Percentiles rank a stretch among this genome's conserved stretches.
Conservation (phyloP, 2,329 filamentous ascomycete genomes). For the Capronia americana region DNA sequence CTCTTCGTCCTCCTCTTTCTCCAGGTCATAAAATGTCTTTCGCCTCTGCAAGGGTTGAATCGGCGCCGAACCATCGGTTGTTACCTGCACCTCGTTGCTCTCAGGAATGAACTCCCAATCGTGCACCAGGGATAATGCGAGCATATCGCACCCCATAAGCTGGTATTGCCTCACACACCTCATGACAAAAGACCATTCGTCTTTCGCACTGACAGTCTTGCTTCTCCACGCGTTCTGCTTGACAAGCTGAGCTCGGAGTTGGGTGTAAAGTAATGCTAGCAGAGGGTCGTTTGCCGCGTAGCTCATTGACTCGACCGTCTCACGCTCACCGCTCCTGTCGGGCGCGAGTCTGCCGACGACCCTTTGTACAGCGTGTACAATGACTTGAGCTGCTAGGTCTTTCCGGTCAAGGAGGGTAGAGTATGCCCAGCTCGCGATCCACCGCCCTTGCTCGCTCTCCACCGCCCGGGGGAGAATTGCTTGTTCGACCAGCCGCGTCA, state of each 20-base stretch:
- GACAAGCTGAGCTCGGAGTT: conserved; percentile 79
- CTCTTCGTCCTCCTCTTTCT: conserved; percentile 69
- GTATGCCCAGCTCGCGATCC: conserved; percentile 95
- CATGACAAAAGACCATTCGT: conserved; percentile 87
- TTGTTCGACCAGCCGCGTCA: conserved; percentile 77
- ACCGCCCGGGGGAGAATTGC: conserved; percentile 79
- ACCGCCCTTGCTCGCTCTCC: conserved; percentile 77
- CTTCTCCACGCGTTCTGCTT: conserved; percentile 86
- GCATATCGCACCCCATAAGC: conserved; percentile 89
- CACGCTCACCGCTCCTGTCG: conserved; percentile 47
- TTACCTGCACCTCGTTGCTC: conserved; percentile 8
- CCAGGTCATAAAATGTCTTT: conserved; percentile 72
- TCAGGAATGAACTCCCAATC: conserved; percentile 58
- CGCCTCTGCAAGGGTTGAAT: conserved; percentile 36
- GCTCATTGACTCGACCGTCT: conserved; percentile 69
- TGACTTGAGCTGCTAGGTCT: conserved; percentile 80
- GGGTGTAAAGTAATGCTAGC: conserved; percentile 77
- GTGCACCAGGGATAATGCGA: conserved; percentile 77
- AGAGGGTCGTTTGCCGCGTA: conserved; percentile 92
- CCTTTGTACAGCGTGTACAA: conserved; percentile 80
- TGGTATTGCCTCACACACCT: conserved; percentile 84
- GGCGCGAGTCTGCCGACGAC: conserved; percentile 61
- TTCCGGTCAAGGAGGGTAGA: conserved; percentile 79
- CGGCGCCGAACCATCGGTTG: conserved; percentile 38
- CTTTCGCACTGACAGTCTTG: conserved; percentile 68